Evolutionary conservation across 2,329 filamentous ascomycete genomes (phyloP).

Genomic region (Fusarium papillatum): DNA sequence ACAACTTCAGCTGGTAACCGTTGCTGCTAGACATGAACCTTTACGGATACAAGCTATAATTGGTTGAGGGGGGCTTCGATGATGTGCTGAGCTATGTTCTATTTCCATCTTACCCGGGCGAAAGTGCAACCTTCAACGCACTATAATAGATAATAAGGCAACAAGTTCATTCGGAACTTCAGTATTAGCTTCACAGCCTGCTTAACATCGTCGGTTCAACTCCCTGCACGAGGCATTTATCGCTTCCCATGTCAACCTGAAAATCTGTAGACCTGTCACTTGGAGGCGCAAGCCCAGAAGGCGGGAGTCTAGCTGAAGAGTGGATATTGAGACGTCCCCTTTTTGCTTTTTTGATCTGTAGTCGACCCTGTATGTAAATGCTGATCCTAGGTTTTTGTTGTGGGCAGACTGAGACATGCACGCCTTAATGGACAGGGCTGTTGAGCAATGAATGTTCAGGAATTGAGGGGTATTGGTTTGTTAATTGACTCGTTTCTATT

Average conservation of each 20-base stretch:
- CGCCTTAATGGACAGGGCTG: not conserved
- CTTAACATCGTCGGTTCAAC: not conserved
- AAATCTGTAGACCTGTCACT: not conserved
- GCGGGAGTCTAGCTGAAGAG: not conserved
- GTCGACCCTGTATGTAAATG: not conserved
- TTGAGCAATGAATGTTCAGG: not conserved
- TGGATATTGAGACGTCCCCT: not conserved
- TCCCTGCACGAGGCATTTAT: conserved; percentile 1
- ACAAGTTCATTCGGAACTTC: not conserved
- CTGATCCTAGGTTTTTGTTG: not conserved
- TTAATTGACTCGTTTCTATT: not conserved
- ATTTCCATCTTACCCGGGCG: not conserved
- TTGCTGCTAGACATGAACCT: not conserved
- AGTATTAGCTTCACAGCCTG: not conserved
- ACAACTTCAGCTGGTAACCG: not conserved
- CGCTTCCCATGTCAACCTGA: not conserved
- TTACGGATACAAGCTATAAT: not conserved
- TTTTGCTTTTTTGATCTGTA: not conserved
- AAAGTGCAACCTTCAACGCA: not conserved
- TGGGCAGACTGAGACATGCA: not conserved
- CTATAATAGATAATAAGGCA: not conserved
- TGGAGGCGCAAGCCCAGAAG: not conserved
- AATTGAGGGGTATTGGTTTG: not conserved
- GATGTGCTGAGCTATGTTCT: not conserved
- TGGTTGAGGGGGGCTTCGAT: not conserved